Evolutionary conservation across 257 asterid species (phyloP).

Genomic region (Gardenia jasminoides): DNA sequence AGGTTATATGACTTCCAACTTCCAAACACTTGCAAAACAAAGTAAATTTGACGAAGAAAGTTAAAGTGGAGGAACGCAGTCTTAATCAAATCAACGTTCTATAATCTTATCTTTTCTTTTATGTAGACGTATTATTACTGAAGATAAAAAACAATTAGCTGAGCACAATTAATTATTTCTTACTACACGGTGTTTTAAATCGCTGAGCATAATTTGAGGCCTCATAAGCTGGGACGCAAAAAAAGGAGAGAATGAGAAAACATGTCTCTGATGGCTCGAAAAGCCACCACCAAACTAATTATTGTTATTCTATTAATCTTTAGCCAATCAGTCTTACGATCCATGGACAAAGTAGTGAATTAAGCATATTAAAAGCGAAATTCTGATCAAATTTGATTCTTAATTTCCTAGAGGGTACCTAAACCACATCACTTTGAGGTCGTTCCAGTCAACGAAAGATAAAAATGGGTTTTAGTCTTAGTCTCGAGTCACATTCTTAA

Average conservation of each 20-base stretch:
- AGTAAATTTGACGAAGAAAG: too few species aligned
- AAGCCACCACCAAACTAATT: neutral
- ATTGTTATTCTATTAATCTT: neutral
- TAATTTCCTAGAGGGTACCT: conserved; percentile 26
- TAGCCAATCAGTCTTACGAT: neutral
- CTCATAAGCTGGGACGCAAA: too few species aligned
- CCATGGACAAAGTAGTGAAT: neutral
- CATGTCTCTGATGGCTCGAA: neutral
- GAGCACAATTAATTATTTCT: too few species aligned
- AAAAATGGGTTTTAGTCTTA: neutral
- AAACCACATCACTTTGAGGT: conserved; percentile 14
- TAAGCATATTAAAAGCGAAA: neutral
- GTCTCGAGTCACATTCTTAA: neutral
- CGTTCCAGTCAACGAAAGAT: conserved; percentile 2
- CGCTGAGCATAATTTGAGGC: neutral
- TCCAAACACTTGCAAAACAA: neutral
- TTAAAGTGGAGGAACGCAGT: too few species aligned
- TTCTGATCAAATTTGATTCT: conserved; percentile 14
- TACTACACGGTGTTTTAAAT: too few species aligned
- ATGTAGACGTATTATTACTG: neutral
- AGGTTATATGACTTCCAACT: neutral
- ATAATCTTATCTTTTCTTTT: neutral
- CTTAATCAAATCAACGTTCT: too few species aligned
- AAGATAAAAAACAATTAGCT: neutral
- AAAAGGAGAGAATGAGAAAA: neutral